Evolutionary conservation across 108 stramenopile species (phyloP), one percentile per base, ranked within the genome.

Genomic region (Cyclotella choctawhatcheeana): DNA sequence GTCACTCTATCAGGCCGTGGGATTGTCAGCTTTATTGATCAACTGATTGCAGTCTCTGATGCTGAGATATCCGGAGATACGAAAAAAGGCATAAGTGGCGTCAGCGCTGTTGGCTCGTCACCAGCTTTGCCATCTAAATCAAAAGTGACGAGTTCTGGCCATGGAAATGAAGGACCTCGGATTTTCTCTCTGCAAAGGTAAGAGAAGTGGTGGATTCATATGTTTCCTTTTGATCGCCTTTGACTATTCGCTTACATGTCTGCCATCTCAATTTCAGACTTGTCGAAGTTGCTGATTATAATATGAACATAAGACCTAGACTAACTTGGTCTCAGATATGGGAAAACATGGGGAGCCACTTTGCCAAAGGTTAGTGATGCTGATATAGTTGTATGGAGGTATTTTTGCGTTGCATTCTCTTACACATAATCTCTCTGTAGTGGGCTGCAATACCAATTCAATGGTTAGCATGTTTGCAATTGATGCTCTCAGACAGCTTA

Each of bases 281-380:
- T 25, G 99, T 99, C 16, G 99, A 99, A 71, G 98, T 98, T 35
- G 98, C 99, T 17, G 98, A 99, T 69, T 97, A 85, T 72, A 99
- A 99, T 89, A 97, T 99, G 97, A 82, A 94, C 64, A 79, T 76
- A 5, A 86, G 99, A 25, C 92, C 97, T 24, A 84, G 98, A 24
- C 58, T 99, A 30, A 97, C 93, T 2, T 99, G 98, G 98, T 86
- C 95, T 25, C 82, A 92, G 69, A 84, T 99, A 24, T 99, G 99
- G 99, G 89, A 88, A 68, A 82, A 88, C 20, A 90, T 99, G 78
- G 87, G 95, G 3, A 65, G 80, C 44, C 97, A 96, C 77, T 99
- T 99, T 74, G 86, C 96, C 10, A 83, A 80, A 64, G 55, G 55
- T 31, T 31, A 56, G 29, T 56, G n/a, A n/a, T n/a, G n/a, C n/a